Evolutionary conservation across 306 rosid genomes (phyloP), one percentile per base, ranked within the genome.

Genomic region (Inga oerstediana): DNA sequence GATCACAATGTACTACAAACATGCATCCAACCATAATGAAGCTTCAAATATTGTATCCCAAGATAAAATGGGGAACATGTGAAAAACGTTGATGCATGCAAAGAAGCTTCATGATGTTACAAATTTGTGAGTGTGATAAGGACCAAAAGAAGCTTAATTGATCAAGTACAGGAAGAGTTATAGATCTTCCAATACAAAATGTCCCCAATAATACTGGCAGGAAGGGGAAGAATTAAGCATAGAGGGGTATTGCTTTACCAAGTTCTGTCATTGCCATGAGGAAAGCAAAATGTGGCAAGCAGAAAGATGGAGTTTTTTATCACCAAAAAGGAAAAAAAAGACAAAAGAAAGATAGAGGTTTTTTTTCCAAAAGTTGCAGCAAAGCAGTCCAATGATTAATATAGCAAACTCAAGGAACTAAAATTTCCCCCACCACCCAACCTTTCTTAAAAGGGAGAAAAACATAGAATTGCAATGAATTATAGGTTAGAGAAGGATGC

Each of bases 391-490:
- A 52, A 17, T 52, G 22, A 52, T 10, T 52, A 6, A 5, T 17
- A 52, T 52, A 17, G 22, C 59, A 52, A 51, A 52, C 59, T 19
- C 22, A 17, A 52, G 8, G 59, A 19, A 52, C 59, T 17, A 52
- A 52, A 52, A 17, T 17, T 19, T 7, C 22, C 22, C 59, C 9
- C 10, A 17, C 59, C 59, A 16, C 59, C n/a, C 9, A 17, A 17
- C 59, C 59, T 52, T 17, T 73, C 83, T 81, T 81, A 77, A 72
- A 80, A 43, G 13, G 5, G 62, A 54, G 30, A 59, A 48, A 24
- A 34, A 30, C 59, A 66, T 22, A 54, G 10, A 64, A 56, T 14
- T 77, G 77, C 37, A 66, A 81, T 72, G 77, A 7, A 77, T 66
- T 62, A 24, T 10, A 78, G 72, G 59, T 20, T 73, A 81, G 62